These are phyloP conservation scores for Tilletia caries DNA, from an alignment of 1,284 basidiomycete species.

Conservation along the genomic window DNA sequence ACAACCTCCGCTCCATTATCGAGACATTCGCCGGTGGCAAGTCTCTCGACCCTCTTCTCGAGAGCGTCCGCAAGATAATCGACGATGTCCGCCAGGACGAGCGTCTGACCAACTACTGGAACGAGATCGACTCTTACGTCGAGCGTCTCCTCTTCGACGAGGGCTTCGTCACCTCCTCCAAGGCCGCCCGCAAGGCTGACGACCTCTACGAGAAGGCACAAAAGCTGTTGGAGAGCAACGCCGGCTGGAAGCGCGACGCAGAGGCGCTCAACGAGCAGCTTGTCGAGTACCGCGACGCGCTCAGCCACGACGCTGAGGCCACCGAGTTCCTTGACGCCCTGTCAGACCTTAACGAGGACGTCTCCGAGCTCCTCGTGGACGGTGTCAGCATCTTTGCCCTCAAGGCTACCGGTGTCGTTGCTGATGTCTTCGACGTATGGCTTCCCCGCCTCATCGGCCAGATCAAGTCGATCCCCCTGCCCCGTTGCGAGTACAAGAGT, in stretches of 20 bases:
- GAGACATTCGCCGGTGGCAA: conserved; percentile 55
- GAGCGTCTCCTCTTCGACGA: conserved; percentile 54
- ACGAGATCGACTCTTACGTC: conserved; percentile 51
- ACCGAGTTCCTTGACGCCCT: conserved; percentile 54
- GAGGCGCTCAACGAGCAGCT: conserved; percentile 52
- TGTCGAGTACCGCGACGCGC: conserved; percentile 53
- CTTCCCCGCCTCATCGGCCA: conserved; percentile 56
- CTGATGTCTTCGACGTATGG: conserved; percentile 56
- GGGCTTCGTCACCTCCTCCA: conserved; percentile 54
- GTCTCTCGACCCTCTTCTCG: conserved; percentile 54
- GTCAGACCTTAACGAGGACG: conserved; percentile 54
- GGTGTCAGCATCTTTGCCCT: conserved; percentile 22
- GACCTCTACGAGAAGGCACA: conserved; percentile 55
- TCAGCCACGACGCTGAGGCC: conserved; percentile 51
- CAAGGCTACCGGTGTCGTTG: conserved; percentile 52
- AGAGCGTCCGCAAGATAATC: conserved; percentile 54
- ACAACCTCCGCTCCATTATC: conserved; percentile 55
- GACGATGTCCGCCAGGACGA: conserved; percentile 55
- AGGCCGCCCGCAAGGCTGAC: conserved; percentile 53
- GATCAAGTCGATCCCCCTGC: conserved; percentile 57
- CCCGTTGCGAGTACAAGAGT: conserved; percentile 57
- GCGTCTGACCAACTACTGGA: conserved; percentile 53
- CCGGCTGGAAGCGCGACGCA: conserved; percentile 53
- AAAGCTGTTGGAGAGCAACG: conserved; percentile 52
- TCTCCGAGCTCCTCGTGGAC: conserved; percentile 29